Evolutionary conservation across 257 asterid species (phyloP).

Genomic region (Penstemon eatonii): DNA sequence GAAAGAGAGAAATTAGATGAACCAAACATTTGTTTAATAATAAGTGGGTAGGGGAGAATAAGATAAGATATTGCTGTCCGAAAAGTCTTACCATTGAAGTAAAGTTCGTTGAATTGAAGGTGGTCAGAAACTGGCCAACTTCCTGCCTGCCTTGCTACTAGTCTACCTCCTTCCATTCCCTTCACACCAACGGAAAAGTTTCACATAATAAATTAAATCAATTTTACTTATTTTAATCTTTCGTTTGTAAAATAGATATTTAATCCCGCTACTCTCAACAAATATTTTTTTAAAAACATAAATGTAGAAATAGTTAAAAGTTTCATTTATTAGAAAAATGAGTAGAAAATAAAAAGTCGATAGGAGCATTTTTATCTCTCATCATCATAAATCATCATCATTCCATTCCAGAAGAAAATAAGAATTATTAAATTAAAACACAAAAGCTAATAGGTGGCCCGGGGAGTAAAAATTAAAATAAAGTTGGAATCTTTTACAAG

Average conservation of each 20-base stretch:
- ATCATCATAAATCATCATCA: slow-evolving; percentile 29
- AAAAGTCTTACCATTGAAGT: slow-evolving; percentile 39
- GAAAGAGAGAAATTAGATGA: neutral
- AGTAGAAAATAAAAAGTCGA: slow-evolving; percentile 29
- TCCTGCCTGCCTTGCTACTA: slow-evolving; percentile 19
- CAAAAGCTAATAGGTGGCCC: slow-evolving; percentile 21
- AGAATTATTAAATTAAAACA: neutral
- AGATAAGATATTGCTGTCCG: slow-evolving; percentile 30
- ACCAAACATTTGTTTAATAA: slow-evolving; percentile 1
- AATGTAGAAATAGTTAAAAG: slow-evolving; percentile 6
- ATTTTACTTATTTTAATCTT: neutral
- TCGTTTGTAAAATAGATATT: neutral
- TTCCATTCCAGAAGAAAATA: neutral
- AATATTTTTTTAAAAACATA: neutral
- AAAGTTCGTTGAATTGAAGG: slow-evolving; percentile 43
- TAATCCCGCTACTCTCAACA: neutral
- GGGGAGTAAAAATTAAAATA: slow-evolving; percentile 6
- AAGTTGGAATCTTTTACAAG: slow-evolving; percentile 46
- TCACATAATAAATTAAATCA: neutral
- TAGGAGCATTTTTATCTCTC: slow-evolving; percentile 25
- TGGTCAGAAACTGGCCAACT: slow-evolving; percentile 40
- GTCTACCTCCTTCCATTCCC: neutral
- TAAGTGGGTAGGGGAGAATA: slow-evolving; percentile 32
- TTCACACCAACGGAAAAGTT: neutral
- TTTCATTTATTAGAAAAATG: slow-evolving; percentile 20